Percentiles rank a stretch among this genome's conserved stretches.
phyloP scores from a whole-genome alignment of 139 green algal species.

The Volvox africanus region DNA sequence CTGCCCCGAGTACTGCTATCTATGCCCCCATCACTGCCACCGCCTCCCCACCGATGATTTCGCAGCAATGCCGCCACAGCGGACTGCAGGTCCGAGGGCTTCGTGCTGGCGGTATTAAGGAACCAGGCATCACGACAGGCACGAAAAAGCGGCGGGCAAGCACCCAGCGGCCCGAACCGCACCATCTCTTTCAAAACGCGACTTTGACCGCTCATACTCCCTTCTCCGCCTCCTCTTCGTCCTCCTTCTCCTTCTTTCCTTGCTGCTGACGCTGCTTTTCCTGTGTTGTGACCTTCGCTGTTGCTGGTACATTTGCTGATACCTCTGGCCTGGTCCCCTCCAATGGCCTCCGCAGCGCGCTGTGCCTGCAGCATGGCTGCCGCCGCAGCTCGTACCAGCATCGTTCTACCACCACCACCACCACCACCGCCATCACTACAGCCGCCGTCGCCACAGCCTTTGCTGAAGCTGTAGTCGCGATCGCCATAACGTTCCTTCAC shows the following conservation, averaged over 20 bases:
- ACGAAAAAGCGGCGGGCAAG: background rate
- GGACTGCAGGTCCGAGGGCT: background rate
- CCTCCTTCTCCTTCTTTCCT: background rate
- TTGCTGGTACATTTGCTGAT: too few relatives aligned
- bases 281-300: too few relatives aligned
- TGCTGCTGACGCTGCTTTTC: too few relatives aligned
- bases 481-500: background rate
- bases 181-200: background rate
- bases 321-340: background rate
- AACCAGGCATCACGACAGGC: constrained; percentile 18
- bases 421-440: background rate
- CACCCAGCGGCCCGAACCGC: constrained; percentile 11
- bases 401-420: background rate
- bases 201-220: background rate
- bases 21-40: background rate
- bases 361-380: constrained; percentile 23
- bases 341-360: background rate
- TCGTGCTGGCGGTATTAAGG: background rate
- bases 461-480: background rate
- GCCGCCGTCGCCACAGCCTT: too few relatives aligned
- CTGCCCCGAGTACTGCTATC: background rate
- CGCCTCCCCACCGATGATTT: background rate
- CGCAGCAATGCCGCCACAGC: background rate
- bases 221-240: background rate
- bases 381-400: background rate